Evolutionary conservation across 2,329 filamentous ascomycete genomes (phyloP).

Genomic region (Geosmithia putterillii): DNA sequence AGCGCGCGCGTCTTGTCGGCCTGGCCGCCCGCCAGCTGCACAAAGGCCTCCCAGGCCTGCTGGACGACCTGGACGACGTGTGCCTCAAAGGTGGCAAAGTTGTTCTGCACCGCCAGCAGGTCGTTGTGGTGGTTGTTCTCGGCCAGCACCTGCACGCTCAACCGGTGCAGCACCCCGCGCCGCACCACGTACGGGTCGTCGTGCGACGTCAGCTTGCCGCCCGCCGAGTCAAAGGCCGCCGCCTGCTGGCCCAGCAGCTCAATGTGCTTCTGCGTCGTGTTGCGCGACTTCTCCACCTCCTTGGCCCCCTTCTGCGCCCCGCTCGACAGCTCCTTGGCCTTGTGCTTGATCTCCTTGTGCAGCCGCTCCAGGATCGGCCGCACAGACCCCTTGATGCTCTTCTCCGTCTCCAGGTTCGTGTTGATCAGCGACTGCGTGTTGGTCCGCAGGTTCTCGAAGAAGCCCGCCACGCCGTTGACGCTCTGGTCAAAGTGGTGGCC

Average conservation of each 20-base stretch:
- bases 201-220: constrained; percentile 54
- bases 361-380: constrained; percentile 81
- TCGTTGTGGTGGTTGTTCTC: constrained; percentile 96
- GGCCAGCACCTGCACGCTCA: constrained; percentile 83
- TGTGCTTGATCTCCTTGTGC: constrained; percentile 94
- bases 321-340: constrained; percentile 75
- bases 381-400: constrained; percentile 75
- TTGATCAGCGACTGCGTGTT: constrained; percentile 90
- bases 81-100: constrained; percentile 76
- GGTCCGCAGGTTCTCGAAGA: constrained; percentile 87
- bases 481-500: constrained; percentile 88
- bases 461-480: constrained; percentile 73
- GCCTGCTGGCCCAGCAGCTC: constrained; percentile 83
- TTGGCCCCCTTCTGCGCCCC: constrained; percentile 80
- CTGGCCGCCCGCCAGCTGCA: constrained; percentile 67
- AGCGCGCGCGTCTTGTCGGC: constrained; percentile 70
- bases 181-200: constrained; percentile 85
- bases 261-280: constrained; percentile 85
- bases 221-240: constrained; percentile 64
- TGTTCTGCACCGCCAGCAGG: constrained; percentile 79
- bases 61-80: constrained; percentile 78
- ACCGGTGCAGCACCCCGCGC: constrained; percentile 67
- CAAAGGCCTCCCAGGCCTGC: constrained; percentile 70
- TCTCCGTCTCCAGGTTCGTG: constrained; percentile 82
- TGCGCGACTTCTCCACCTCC: constrained; percentile 80